phyloP scores from a whole-genome alignment of 2,329 filamentous ascomycete genomes.

The Fusarium austroafricanum region DNA sequence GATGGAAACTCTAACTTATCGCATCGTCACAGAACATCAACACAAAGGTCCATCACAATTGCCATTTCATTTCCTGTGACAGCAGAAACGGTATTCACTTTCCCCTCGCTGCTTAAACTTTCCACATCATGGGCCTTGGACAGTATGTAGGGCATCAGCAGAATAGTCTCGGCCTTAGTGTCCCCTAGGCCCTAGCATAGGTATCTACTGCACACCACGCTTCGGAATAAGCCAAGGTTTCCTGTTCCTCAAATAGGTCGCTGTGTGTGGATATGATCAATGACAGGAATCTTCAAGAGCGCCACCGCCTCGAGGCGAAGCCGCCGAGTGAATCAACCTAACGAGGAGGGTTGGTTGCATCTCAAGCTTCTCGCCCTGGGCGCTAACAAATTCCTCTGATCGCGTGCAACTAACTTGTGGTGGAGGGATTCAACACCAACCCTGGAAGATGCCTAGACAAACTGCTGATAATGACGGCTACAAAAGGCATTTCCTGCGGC shows the following conservation, averaged over 20 bases:
- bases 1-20: background rate
- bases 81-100: constrained; percentile 13
- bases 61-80: constrained; percentile 29
- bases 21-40: background rate
- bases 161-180: constrained; percentile 19
- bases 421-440: constrained; percentile 22
- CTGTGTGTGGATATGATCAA: background rate
- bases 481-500: background rate
- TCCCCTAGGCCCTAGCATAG: constrained; percentile 17
- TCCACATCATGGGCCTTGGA: constrained; percentile 7
- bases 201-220: background rate
- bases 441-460: constrained; percentile 5
- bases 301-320: constrained; percentile 25
- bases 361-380: constrained; percentile 13
- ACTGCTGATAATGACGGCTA: constrained; percentile 27
- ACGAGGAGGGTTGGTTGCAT: constrained; percentile 8
- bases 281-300: constrained; percentile 15
- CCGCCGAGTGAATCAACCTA: constrained; percentile 20
- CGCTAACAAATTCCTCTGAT: constrained; percentile 37
- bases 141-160: background rate
- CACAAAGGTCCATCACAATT: constrained; percentile 9
- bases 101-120: constrained; percentile 4
- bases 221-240: constrained; percentile 3
- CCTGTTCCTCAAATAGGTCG: background rate
- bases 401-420: constrained; percentile 29